Conservation (phyloP, 2,329 filamentous ascomycete genomes). For the Microsporum ferrugineum region DNA sequence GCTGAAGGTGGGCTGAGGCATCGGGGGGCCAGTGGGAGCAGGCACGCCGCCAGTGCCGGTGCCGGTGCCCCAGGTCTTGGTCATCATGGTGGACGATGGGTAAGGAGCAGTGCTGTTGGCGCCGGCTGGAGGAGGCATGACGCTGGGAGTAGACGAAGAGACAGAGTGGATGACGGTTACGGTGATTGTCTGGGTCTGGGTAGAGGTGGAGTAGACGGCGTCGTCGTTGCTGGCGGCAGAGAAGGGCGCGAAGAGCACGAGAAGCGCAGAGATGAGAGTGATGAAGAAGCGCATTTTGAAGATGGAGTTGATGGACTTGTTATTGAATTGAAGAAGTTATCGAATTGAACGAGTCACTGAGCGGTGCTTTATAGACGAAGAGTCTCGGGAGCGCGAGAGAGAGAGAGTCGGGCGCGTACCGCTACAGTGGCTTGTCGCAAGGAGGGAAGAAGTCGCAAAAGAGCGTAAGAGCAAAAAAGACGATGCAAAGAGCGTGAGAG, state of each 20-base stretch:
- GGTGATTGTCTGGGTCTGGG: slow-evolving; percentile 37
- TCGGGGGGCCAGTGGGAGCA: neutral
- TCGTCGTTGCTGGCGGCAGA: slow-evolving; percentile 19
- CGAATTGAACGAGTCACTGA: neutral
- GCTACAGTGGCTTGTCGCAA: slow-evolving; percentile 7
- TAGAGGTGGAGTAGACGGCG: slow-evolving; percentile 28
- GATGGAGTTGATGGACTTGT: neutral
- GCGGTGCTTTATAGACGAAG: neutral
- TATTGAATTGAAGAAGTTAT: neutral
- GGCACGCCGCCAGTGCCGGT: neutral
- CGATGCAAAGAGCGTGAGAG: neutral
- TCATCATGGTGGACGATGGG: neutral
- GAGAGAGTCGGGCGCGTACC: slow-evolving; percentile 7
- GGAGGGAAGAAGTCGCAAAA: slow-evolving; percentile 2
- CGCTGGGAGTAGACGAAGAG: slow-evolving; percentile 13
- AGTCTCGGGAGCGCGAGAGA: neutral
- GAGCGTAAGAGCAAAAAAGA: neutral
- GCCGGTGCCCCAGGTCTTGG: neutral
- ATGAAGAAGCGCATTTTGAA: slow-evolving; percentile 29
- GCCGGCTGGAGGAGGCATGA: slow-evolving; percentile 16
- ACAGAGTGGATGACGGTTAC: slow-evolving; percentile 19
- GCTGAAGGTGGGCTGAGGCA: slow-evolving; percentile 9
- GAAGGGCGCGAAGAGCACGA: slow-evolving; percentile 22
- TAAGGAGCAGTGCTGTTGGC: neutral
- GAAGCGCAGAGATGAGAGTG: slow-evolving; percentile 25